Base-by-base conservation (phyloP, 2,329 filamentous ascomycete species). In the Dactylellina drechsleri region DNA sequence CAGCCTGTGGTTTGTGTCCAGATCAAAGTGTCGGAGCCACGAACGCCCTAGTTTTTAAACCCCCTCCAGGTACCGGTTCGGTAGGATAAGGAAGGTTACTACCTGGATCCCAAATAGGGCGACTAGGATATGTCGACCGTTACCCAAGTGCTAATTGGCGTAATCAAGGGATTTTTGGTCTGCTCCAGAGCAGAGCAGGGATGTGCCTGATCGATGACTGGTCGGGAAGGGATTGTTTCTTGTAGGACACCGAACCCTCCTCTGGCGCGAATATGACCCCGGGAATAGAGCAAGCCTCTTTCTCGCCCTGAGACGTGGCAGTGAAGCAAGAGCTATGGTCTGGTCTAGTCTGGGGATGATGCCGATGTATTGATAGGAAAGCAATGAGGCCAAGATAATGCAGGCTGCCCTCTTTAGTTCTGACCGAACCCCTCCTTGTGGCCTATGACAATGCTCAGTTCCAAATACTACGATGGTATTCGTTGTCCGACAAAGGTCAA, bases 21-120 rank as follows among this genome's bases (percentile, higher is more conserved):
- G 70, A 74, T 74, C 70, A 61, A 74, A 74, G 66, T 74, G 60
- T 66, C 59, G 70, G 70, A 74, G 70, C 70, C 57, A 74, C 70
- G 68, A 61, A 54, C 68, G 68, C 68, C 61, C 68, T 74, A 74
- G 62, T 73, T 66, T 74, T 73, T 74, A 49, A 53, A 50, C 31
- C 31, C 60, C 67, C 70, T 66, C 70, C 62, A 74, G 70, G 70
- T 74, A 74, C 70, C 70, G 43, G 61, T 56, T 74, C 70, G 62
- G 70, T 50, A 74, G 70, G 70, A 74, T 74, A 62, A 62, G 70
- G 70, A 74, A 74, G 70, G 70, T 74, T 74, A 49, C 62, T 74
- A 74, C 70, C 70, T 74, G 70, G 70, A 73, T 66, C 57, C 62
- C 70, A 74, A 74, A 66, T 66, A 74, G 57, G 70, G 70, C 50